These are phyloP conservation scores for Fusarium vanettenii DNA, from an alignment of 2,329 filamentous ascomycete species.

Conservation along the genomic window DNA sequence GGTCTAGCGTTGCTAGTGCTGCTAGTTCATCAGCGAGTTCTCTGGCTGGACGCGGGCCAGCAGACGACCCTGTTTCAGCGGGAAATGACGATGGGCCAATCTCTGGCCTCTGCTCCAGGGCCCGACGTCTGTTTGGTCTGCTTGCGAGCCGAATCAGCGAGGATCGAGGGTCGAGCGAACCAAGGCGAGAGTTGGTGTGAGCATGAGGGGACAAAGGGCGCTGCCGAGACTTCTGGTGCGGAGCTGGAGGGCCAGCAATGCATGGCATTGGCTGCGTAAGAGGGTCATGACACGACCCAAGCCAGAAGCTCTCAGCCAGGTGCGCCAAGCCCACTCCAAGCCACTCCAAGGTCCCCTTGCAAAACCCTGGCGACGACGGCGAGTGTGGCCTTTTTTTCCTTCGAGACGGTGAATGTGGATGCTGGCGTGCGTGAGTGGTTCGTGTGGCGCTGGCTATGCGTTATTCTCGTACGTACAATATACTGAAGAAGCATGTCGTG, in stretches of 20 bases:
- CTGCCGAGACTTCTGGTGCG: constrained; percentile 38
- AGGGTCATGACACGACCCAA: constrained; percentile 38
- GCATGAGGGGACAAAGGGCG: constrained; percentile 11
- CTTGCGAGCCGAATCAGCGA: constrained; percentile 6
- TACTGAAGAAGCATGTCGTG: background rate
- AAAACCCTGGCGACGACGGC: background rate
- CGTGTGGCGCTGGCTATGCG: constrained; percentile 19
- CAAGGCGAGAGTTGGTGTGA: constrained; percentile 1
- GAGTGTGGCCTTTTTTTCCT: background rate
- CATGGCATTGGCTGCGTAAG: constrained; percentile 30
- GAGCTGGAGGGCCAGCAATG: constrained; percentile 19
- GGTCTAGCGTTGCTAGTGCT: constrained; percentile 9
- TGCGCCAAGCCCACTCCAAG: constrained; percentile 22
- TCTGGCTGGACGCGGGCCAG: constrained; percentile 32
- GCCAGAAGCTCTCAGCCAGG: constrained; percentile 11
- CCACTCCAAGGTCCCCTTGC: constrained; percentile 18
- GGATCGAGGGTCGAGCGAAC: constrained; percentile 15
- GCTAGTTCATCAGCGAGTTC: constrained; percentile 20
- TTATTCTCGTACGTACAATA: constrained; percentile 14
- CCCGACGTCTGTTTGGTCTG: constrained; percentile 22
- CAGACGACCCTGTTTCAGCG: constrained; percentile 45
- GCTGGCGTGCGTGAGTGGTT: constrained; percentile 12
- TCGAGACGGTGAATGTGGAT: constrained; percentile 25
- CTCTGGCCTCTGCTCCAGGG: constrained; percentile 31
- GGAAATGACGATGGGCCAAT: constrained; percentile 46